These are phyloP conservation scores for Scalesia atractyloides DNA, from an alignment of 129 eudicot species.

Conservation along the genomic window DNA sequence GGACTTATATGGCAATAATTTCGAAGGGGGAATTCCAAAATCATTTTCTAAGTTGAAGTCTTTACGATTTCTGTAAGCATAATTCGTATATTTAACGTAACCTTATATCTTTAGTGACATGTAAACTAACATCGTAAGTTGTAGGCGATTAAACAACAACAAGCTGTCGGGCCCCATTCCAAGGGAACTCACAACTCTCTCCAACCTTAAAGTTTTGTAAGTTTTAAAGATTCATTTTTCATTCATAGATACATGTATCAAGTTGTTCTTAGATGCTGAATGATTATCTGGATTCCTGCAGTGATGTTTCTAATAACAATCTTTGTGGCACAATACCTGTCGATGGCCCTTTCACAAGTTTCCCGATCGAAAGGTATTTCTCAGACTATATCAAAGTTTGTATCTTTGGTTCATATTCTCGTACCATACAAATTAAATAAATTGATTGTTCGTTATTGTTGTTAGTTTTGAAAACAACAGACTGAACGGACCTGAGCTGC, in stretches of 20 bases:
- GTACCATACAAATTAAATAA: background rate
- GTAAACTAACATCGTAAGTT: conserved; percentile 7
- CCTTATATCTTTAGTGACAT: background rate
- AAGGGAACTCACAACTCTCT: conserved; percentile 66
- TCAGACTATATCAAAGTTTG: background rate
- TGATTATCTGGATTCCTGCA: conserved; percentile 31
- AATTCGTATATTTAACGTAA: background rate
- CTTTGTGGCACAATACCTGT: conserved; percentile 90
- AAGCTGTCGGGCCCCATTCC: conserved; percentile 83
- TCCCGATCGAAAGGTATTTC: conserved; percentile 61
- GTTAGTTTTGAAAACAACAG: conserved; percentile 62
- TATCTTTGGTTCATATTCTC: background rate
- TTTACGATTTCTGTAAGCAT: conserved; percentile 71
- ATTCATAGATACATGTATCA: background rate
- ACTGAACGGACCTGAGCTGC: conserved; percentile 83
- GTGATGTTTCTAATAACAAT: conserved; percentile 74
- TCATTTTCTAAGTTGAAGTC: conserved; percentile 72
- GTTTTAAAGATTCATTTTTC: conserved; percentile 16
- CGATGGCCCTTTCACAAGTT: conserved; percentile 77
- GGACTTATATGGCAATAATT: conserved; percentile 81
- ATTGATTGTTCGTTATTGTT: background rate
- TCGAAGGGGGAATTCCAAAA: conserved; percentile 71
- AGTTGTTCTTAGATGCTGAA: background rate
- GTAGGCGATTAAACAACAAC: conserved; percentile 79
- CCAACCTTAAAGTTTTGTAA: conserved; percentile 83